These are phyloP conservation scores for Coemansia sp. DNA, from an alignment of 192 early-diverging fungal species.

Conservation along the genomic window DNA sequence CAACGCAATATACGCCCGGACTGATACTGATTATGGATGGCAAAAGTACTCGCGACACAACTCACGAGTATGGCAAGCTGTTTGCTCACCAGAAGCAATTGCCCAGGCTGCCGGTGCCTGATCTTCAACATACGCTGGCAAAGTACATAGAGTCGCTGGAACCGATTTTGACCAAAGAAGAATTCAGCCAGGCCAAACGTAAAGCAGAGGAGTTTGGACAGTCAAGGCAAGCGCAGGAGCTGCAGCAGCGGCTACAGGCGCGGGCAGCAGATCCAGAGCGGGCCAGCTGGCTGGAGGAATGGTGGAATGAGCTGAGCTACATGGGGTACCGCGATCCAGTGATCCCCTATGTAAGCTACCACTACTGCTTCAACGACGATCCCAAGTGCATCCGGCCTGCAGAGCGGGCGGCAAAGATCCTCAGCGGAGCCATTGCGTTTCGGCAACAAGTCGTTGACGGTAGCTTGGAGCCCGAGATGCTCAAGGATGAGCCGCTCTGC, in stretches of 20 bases:
- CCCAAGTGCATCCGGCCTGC: slow-evolving; percentile 66
- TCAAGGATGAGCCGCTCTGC: slow-evolving; percentile 71
- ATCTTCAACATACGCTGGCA: slow-evolving; percentile 68
- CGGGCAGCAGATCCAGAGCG: slow-evolving; percentile 65
- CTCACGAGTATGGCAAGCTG: slow-evolving; percentile 54
- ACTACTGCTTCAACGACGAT: slow-evolving; percentile 90
- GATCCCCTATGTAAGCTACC: slow-evolving; percentile 95
- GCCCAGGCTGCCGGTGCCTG: slow-evolving; percentile 86
- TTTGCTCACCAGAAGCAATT: slow-evolving; percentile 66
- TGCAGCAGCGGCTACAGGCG: slow-evolving; percentile 78
- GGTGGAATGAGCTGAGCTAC: slow-evolving; percentile 97
- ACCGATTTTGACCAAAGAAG: slow-evolving; percentile 64
- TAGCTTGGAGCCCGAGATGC: slow-evolving; percentile 77
- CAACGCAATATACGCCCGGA: no score
- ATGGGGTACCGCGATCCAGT: slow-evolving; percentile 93
- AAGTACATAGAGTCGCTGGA: slow-evolving; percentile 78
- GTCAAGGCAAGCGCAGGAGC: slow-evolving; percentile 70
- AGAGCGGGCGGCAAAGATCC: slow-evolving; percentile 82
- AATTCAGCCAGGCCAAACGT: slow-evolving; percentile 63
- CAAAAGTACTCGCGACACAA: slow-evolving; percentile 7
- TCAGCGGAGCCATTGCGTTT: slow-evolving; percentile 81
- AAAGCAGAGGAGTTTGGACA: slow-evolving; percentile 72
- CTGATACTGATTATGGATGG: no score
- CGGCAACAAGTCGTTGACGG: slow-evolving; percentile 71
- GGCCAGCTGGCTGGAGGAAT: slow-evolving; percentile 90